Base-by-base conservation (phyloP, 2,329 filamentous ascomycete species). In the Diaporthe sp. region DNA sequence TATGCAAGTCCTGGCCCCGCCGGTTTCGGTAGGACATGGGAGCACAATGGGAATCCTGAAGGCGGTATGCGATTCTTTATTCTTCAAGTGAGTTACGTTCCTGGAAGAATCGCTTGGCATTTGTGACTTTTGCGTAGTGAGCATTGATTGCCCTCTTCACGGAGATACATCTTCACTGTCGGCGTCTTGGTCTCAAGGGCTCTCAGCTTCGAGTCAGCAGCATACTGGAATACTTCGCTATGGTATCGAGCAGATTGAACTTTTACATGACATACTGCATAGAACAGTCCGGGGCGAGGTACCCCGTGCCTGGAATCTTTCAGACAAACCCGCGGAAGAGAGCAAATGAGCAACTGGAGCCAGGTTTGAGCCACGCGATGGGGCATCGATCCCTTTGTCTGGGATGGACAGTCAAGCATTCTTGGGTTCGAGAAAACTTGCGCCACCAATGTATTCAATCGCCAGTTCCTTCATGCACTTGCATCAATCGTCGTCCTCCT, bases 401-500 rank as follows among this genome's bases (percentile, higher is more conserved):
- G 5, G 15, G 2, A 20, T 42, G 17, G n/a, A 70, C n/a, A 55
- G 47, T 13, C 49, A 55, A 39, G 28, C 44, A 7, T 42, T 20
- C 15, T 28, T 25, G 51, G n/a, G 13, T 34, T 28, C 15, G 20
- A 42, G n/a, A 9, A 55, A 42, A 39, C 15, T 10, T 55, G n/a
- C 28, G 22, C 13, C 49, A 28, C 47, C 44, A n/a, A n/a, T 20
- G 34, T 55, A 15, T 31, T 55, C 65, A n/a, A 34, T 17, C 28
- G 15, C n/a, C 4, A 28, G 2, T 10, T 53, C n/a, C 44, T 51
- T 39, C 25, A 9, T 47, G 8, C 20, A n/a, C 10, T 17, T 13
- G 31, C 6, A 13, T 72, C 51, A 77, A 9, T 74, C 53, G 42
- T 71, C 74, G 65, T 75, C 57, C 44, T 74, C 74, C 58, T 51